Evolutionary conservation across 2,329 filamentous ascomycete genomes (phyloP).

Genomic region (Aspergillus hortae): DNA sequence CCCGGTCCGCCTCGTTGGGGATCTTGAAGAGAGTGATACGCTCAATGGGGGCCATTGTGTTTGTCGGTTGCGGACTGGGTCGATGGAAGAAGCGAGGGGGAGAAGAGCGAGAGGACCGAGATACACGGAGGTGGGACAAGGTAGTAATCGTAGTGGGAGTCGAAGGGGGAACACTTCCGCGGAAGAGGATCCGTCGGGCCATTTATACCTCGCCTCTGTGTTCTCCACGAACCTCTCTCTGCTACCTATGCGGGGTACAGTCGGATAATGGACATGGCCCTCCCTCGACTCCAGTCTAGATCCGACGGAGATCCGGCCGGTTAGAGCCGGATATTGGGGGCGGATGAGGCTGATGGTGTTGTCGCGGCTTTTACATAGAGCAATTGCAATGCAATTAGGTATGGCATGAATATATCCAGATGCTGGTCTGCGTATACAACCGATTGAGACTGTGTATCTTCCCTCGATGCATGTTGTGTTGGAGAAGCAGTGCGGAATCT

Average conservation of each 20-base stretch:
- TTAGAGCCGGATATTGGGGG: conserved; percentile 6
- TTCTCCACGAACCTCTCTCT: not conserved
- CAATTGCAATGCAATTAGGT: not conserved
- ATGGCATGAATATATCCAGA: too few relatives aligned
- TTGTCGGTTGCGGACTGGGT: not conserved
- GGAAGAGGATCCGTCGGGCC: not conserved
- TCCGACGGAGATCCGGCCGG: conserved; percentile 7
- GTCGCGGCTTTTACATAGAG: not conserved
- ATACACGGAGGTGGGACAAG: too few relatives aligned
- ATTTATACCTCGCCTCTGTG: not conserved
- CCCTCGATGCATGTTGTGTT: too few relatives aligned
- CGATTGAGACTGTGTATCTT: too few relatives aligned
- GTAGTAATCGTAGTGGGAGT: too few relatives aligned
- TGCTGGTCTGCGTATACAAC: too few relatives aligned
- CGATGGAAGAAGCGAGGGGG: not conserved
- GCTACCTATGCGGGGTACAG: not conserved
- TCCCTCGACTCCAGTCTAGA: not conserved
- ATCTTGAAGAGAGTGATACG: conserved; percentile 55
- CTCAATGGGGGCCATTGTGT: conserved; percentile 41
- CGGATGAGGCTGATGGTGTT: not conserved
- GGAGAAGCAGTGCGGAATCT: conserved; percentile 8
- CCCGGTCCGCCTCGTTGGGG: conserved; percentile 43
- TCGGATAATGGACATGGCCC: not conserved
- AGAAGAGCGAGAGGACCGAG: not conserved
- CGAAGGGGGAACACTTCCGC: not conserved